Base-by-base conservation (phyloP, 495 filamentous ascomycete species). In the Chaetomidium leptoderma region DNA sequence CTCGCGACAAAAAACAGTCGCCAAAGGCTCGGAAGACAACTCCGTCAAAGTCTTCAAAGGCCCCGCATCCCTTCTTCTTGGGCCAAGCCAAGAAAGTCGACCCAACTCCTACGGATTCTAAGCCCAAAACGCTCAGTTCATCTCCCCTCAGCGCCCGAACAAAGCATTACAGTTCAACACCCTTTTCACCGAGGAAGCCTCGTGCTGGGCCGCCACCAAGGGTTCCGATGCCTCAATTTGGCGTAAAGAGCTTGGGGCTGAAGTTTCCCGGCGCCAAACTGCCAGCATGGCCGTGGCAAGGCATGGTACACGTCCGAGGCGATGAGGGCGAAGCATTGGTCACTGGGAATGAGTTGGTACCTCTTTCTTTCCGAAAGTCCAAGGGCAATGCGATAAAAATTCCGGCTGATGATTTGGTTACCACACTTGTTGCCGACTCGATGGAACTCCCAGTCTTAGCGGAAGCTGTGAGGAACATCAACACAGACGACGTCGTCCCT, bases 1-100 rank as follows among this genome's bases (percentile, higher is more conserved):
- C 72, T 26, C 57, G 53, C 14, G 71, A 69, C 27, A 57, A 51
- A 39, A 57, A 50, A 6, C 29, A 45, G 10, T 3, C 42, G 11
- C 29, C 45, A 3, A 54, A 61, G 39, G 27, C 37, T 16, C 11
- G 39, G 4, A 52, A 58, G 14, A 16, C 46, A 11, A 11, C 39
- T 27, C 10, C 50, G 1, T 16, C 49, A 16, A 52, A 51, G 36
- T 23, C 81, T 30, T 52, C 71, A 23, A 95, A 89, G 64, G 58
- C 81, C 3, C 86, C 87, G 0, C 91, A 95, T 72, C 91, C 91
- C 0, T 95, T 96, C 65, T 96, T 96, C 65, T 51, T 78, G 6
- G 78, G 76, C 6, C 81, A 81, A 55, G 1, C 60, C 32, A 70
- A 69, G 50, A 66, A 55, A 24, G 1, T 51, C 7, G 62, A 69